Conservation (phyloP, 2,329 filamentous ascomycete species). For the Aspergillus sp. region DNA sequence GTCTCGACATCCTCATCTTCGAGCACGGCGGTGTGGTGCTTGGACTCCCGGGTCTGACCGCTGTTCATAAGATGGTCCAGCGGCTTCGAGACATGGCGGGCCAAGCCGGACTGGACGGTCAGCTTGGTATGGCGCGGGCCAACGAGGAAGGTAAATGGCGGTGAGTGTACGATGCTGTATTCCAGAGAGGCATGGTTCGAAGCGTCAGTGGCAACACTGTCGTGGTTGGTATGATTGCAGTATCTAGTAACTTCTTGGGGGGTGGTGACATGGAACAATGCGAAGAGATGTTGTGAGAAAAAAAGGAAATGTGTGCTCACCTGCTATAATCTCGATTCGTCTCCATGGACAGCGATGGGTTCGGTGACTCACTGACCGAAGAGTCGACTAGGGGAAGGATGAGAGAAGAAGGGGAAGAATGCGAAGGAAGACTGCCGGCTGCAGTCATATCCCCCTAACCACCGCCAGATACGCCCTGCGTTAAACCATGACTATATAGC, state of each 20-base stretch:
- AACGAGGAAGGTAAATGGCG: slow-evolving; percentile 46
- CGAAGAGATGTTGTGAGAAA: not conserved
- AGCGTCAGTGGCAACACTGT: slow-evolving; percentile 20
- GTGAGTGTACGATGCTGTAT: slow-evolving; percentile 43
- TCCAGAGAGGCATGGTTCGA: slow-evolving; percentile 8
- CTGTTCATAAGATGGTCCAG: slow-evolving; percentile 46
- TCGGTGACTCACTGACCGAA: no score
- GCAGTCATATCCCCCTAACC: no score
- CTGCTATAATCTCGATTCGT: slow-evolving; percentile 31
- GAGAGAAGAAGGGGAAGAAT: not conserved
- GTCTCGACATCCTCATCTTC: slow-evolving; percentile 49
- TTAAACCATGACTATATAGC: not conserved
- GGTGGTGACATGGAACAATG: not conserved
- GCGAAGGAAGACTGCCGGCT: not conserved
- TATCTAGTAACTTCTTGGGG: not conserved
- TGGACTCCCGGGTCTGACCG: slow-evolving; percentile 45
- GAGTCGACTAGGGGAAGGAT: no score
- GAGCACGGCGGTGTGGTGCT: slow-evolving; percentile 40
- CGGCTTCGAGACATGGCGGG: slow-evolving; percentile 43
- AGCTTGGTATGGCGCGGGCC: slow-evolving; percentile 46
- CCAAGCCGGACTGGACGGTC: slow-evolving; percentile 45
- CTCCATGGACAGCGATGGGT: slow-evolving; percentile 21
- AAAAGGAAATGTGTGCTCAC: slow-evolving; percentile 15
- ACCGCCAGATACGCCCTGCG: no score
- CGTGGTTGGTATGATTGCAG: slow-evolving; percentile 10